These are phyloP conservation scores for Colletotrichum echinochloae DNA, from an alignment of 2,329 filamentous ascomycete genomes.

Conservation along the genomic window DNA sequence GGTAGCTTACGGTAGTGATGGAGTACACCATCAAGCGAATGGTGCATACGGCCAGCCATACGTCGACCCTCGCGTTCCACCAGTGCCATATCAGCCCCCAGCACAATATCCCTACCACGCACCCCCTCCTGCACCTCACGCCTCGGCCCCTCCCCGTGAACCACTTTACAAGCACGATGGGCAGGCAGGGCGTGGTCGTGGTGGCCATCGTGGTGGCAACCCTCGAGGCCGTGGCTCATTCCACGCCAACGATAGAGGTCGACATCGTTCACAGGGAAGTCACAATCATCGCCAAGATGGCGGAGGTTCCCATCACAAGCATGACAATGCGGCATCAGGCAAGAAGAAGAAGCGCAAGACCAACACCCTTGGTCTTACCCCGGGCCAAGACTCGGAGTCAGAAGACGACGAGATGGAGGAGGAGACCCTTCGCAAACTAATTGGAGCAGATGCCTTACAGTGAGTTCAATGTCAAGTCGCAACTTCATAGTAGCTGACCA, in stretches of 20 bases:
- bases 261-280: conserved; percentile 42
- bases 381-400: conserved; percentile 71
- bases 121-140: conserved; percentile 54
- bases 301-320: conserved; percentile 35
- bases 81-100: conserved; percentile 46
- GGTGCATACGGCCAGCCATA: conserved; percentile 56
- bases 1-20: conserved; percentile 47
- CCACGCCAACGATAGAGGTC: conserved; percentile 55
- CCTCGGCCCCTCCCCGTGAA: conserved; percentile 49
- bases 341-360: conserved; percentile 80
- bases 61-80: conserved; percentile 53
- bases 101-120: conserved; percentile 53
- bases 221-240: conserved; percentile 29
- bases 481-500: conserved; percentile 3
- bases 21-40: conserved; percentile 49
- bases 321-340: conserved; percentile 59
- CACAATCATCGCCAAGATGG: conserved; percentile 46
- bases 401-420: conserved; percentile 80
- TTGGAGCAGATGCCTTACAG: conserved; percentile 67
- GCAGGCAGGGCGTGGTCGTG: conserved; percentile 48
- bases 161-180: conserved; percentile 48
- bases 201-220: conserved; percentile 52
- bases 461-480: conserved; percentile 51
- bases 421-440: conserved; percentile 69
- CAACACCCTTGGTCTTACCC: conserved; percentile 78